These are phyloP conservation scores for Kazachstania africana DNA, from an alignment of 805 yeast species.

Conservation along the genomic window DNA sequence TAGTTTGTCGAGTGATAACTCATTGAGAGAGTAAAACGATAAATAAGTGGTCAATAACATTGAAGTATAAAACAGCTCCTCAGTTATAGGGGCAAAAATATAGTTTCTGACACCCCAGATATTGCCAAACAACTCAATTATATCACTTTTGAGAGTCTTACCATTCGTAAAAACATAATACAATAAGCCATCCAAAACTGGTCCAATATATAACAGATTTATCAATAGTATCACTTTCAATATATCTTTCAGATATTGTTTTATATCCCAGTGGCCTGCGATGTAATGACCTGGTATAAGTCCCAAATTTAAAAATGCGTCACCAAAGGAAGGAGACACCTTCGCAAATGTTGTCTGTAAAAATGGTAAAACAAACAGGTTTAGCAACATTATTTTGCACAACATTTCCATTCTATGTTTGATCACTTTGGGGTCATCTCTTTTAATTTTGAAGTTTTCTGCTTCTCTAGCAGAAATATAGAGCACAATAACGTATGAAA, in stretches of 20 bases:
- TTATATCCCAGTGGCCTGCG: conserved; percentile 8
- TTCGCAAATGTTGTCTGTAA: conserved; percentile 1
- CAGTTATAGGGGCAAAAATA: conserved; percentile 25
- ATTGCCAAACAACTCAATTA: conserved; percentile 10
- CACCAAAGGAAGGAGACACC: conserved; percentile 3
- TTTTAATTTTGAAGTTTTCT: conserved; percentile 12
- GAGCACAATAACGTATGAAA: conserved; percentile 19
- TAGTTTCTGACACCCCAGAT: conserved; percentile 25
- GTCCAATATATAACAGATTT: conserved; percentile 17
- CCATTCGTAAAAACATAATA: conserved; percentile 11
- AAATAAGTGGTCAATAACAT: conserved; percentile 17
- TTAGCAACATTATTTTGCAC: conserved; percentile 6
- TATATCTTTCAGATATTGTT: conserved; percentile 6
- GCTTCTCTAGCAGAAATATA: conserved; percentile 12
- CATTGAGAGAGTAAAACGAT: conserved; percentile 3
- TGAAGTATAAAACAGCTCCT: conserved; percentile 25
- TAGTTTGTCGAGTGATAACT: conserved; percentile 5
- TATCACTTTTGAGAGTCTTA: conserved; percentile 5
- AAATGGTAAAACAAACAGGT: conserved; percentile 14
- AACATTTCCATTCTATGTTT: conserved; percentile 17
- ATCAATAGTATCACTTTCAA: conserved; percentile 8
- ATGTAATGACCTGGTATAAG: conserved; percentile 15
- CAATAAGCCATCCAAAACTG: conserved; percentile 12
- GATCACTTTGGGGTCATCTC: conserved; percentile 24
- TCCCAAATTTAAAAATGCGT: conserved; percentile 12